Evolutionary conservation across 768 basidiomycete species (phyloP).

Genomic region (Russula compacta): DNA sequence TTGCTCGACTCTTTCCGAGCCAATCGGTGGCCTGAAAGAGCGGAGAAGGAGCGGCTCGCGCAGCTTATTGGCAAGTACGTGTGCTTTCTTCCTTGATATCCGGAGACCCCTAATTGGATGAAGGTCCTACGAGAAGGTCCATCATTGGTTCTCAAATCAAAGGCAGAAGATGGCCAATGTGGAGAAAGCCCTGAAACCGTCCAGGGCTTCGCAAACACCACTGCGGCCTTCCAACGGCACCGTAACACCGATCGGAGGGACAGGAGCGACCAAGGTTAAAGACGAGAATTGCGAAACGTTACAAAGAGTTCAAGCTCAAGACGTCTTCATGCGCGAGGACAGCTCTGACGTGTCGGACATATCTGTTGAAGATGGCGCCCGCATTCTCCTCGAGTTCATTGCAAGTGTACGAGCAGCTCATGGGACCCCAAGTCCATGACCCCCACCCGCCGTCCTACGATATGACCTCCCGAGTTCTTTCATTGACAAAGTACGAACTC

Average conservation of each 20-base stretch:
- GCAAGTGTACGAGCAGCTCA: conserved; percentile 2
- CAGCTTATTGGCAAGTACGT: conserved; percentile 14
- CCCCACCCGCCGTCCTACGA: neutral
- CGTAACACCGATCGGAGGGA: neutral
- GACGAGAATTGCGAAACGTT: neutral
- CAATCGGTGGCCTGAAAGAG: conserved; percentile 15
- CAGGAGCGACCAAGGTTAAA: neutral
- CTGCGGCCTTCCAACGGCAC: neutral
- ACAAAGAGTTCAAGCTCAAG: neutral
- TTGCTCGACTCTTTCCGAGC: conserved; percentile 5
- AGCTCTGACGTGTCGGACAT: conserved; percentile 8
- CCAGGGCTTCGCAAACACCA: neutral
- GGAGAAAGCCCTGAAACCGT: neutral
- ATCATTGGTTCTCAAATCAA: conserved; percentile 18
- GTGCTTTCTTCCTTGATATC: neutral
- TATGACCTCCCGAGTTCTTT: neutral
- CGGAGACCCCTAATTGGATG: neutral
- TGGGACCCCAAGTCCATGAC: neutral
- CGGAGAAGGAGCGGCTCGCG: conserved; percentile 14
- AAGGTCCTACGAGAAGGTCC: conserved; percentile 14
- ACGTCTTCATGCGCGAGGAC: neutral
- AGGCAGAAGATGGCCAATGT: conserved; percentile 13
- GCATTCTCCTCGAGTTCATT: conserved; percentile 12
- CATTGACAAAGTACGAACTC: neutral
- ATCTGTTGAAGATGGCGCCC: conserved; percentile 14